A percentile compares a stretch with the other conserved stretches of the same genome.
phyloP scores from a whole-genome alignment of 2,329 filamentous ascomycete species.

The Botrytis sinoallii region DNA sequence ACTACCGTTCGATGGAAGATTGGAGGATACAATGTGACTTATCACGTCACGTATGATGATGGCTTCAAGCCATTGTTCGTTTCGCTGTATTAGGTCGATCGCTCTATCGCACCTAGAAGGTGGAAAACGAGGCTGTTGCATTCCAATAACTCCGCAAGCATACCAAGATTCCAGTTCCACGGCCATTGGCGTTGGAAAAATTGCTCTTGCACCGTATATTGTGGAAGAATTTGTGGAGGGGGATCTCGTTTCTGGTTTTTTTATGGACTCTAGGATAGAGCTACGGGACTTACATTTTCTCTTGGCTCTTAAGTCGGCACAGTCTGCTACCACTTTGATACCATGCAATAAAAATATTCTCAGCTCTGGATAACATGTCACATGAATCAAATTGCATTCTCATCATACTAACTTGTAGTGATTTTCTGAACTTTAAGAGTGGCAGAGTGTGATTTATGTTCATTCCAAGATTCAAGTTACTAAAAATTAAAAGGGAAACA shows the following conservation, averaged over 20 bases:
- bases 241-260: constrained; percentile 32
- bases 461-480: too few species aligned
- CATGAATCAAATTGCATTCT: too few species aligned
- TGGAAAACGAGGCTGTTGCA: constrained; percentile 33
- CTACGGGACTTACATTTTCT: constrained; percentile 21
- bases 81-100: constrained; percentile 35
- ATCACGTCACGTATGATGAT: not conserved
- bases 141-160: constrained; percentile 27
- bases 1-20: not conserved
- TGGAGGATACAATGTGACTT: not conserved
- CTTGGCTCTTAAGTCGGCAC: too few species aligned
- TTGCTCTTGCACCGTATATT: constrained; percentile 37
- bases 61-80: constrained; percentile 3
- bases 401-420: too few species aligned
- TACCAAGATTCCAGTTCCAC: constrained; percentile 33
- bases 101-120: constrained; percentile 34
- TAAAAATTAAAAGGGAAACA: too few species aligned
- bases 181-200: not conserved
- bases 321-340: too few species aligned
- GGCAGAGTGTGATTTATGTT: too few species aligned
- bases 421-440: too few species aligned
- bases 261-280: constrained; percentile 28
- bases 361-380: too few species aligned
- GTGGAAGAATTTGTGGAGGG: constrained; percentile 38
- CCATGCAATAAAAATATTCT: too few species aligned